A percentile compares a stretch with the other conserved stretches of the same genome.
Evolutionary conservation across 2,329 filamentous ascomycete genomes (phyloP).

Genomic region (Fusarium subtropicale): DNA sequence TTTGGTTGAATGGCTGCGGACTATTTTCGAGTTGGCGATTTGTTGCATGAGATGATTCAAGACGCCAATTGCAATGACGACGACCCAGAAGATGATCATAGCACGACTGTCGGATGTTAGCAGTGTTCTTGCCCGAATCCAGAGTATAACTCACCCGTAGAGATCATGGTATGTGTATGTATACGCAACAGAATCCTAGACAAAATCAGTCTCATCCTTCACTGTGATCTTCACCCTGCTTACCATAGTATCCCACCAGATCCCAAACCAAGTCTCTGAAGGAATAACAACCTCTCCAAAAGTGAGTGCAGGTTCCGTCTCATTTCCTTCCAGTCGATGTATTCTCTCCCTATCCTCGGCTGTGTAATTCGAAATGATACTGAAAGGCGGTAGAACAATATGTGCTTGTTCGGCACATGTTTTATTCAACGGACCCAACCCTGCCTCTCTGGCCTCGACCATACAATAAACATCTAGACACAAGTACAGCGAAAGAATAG

Average conservation of each 20-base stretch:
- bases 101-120: constrained; percentile 43
- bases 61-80: constrained; percentile 54
- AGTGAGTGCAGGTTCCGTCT: constrained; percentile 22
- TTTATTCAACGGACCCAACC: constrained; percentile 49
- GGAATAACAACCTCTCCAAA: constrained; percentile 53
- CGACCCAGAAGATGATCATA: constrained; percentile 57
- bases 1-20: constrained; percentile 3
- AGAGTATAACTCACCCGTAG: constrained; percentile 50
- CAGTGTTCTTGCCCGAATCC: fast-evolving
- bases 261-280: constrained; percentile 48
- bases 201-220: constrained; percentile 4
- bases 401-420: constrained; percentile 49
- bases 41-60: constrained; percentile 46
- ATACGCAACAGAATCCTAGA: constrained; percentile 53
- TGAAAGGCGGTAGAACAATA: constrained; percentile 51
- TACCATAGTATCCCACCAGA: constrained; percentile 56
- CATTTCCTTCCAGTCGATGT: constrained; percentile 47
- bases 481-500: constrained; percentile 52
- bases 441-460: constrained; percentile 38
- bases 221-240: not conserved
- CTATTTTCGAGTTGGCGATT: constrained; percentile 8
- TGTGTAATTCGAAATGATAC: constrained; percentile 52
- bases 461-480: constrained; percentile 55
- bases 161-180: constrained; percentile 50
- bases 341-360: constrained; percentile 50